Conservation (phyloP, 768 basidiomycete species). For the Fomitopsis pulvina region DNA sequence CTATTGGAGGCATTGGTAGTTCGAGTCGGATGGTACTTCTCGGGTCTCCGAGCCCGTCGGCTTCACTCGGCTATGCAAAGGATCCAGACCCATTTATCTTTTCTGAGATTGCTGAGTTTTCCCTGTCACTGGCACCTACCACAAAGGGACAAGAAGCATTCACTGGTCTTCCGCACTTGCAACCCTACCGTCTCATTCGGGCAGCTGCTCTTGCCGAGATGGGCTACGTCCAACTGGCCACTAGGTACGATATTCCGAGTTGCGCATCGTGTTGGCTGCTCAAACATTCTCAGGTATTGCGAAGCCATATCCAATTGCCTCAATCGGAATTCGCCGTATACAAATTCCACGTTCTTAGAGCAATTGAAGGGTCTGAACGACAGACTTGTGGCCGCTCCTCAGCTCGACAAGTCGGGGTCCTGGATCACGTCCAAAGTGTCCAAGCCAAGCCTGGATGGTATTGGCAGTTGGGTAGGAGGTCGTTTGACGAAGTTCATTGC, state of each 20-base stretch:
- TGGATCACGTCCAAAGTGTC: constrained; percentile 86
- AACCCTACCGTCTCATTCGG: constrained; percentile 80
- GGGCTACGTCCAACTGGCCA: constrained; percentile 72
- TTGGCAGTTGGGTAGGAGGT: constrained; percentile 90
- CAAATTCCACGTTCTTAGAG: constrained; percentile 57
- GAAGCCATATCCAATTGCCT: constrained; percentile 77
- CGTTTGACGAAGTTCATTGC: constrained; percentile 92
- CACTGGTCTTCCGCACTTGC: constrained; percentile 75
- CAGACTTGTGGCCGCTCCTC: constrained; percentile 65
- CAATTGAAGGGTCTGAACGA: constrained; percentile 76
- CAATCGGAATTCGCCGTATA: constrained; percentile 57
- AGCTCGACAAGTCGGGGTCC: constrained; percentile 69
- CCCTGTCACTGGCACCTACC: constrained; percentile 63
- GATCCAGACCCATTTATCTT: constrained; percentile 76
- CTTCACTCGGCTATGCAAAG: constrained; percentile 43
- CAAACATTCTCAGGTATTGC: constrained; percentile 65
- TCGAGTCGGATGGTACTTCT: constrained; percentile 65
- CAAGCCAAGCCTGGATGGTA: constrained; percentile 87
- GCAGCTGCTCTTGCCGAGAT: constrained; percentile 74
- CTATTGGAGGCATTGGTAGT: constrained; percentile 63
- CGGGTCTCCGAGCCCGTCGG: constrained; percentile 56
- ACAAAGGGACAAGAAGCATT: constrained; percentile 85
- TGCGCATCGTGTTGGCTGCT: not conserved
- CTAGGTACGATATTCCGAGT: constrained; percentile 43
- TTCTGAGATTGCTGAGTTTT: constrained; percentile 90